Percentiles rank a stretch among this genome's conserved stretches.
These are phyloP conservation scores for Arthrinium puccinioides DNA, from an alignment of 2,329 filamentous ascomycete species.

Conservation along the genomic window DNA sequence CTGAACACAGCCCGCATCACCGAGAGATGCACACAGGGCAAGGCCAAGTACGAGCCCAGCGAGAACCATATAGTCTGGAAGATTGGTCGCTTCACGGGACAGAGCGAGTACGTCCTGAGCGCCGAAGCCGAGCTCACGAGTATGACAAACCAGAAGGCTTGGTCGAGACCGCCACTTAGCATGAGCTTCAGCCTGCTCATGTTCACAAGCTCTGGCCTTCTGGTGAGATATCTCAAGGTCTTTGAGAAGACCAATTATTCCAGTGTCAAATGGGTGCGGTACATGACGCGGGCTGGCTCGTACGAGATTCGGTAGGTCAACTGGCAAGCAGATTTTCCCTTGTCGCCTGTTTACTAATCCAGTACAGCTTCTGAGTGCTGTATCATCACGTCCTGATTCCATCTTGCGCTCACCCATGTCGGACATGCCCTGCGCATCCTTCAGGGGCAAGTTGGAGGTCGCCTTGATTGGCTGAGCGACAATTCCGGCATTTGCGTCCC, in stretches of 20 bases:
- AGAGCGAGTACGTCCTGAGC: constrained; percentile 90
- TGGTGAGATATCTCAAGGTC: constrained; percentile 94
- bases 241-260: constrained; percentile 99
- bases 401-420: too few species aligned
- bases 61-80: constrained; percentile 99
- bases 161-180: constrained; percentile 88
- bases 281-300: constrained; percentile 96
- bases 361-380: neutral
- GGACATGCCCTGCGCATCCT: too few species aligned
- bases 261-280: constrained; percentile 97
- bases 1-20: constrained; percentile 93
- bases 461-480: too few species aligned
- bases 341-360: neutral
- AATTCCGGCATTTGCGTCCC: too few species aligned
- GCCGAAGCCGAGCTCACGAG: constrained; percentile 89
- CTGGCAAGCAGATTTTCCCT: too few species aligned
- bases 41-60: constrained; percentile 96
- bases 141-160: constrained; percentile 97
- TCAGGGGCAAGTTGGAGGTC: too few species aligned
- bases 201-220: constrained; percentile 90
- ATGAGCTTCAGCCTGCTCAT: constrained; percentile 91
- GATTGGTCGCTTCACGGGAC: constrained; percentile 96
- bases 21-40: constrained; percentile 88
- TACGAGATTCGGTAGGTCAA: constrained; percentile 82
- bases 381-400: too few species aligned